Base-by-base conservation (phyloP, 768 basidiomycete species). In the Coprinopsis marcescibilis region DNA sequence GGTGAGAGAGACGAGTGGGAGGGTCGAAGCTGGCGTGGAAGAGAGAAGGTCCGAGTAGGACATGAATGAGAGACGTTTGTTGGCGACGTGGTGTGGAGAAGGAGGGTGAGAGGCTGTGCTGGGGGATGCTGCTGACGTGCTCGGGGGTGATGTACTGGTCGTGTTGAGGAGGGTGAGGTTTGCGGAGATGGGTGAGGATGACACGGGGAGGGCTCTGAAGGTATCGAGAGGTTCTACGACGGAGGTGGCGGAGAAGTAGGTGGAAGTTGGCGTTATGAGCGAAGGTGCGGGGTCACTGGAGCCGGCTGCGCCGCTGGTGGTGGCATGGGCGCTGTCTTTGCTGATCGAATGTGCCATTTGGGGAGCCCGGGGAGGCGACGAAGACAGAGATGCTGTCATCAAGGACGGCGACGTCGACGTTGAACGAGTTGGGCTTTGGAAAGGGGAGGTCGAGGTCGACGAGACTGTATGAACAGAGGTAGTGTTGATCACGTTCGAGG, bases 1-100 rank as follows among this genome's bases (percentile, higher is more conserved):
- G 0, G 89, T 90, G 43, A 92, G 75, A 3, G 80, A 78, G 0
- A 81, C 80, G 2, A 95, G 76, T 1, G 89, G 77, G 33, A 83
- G 74, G 11, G 81, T 80, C 8, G 83, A 73, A 0, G 81, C 70
- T 0, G 92, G 92, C 0, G 88, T 80, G 0, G 83, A 85, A 0
- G 84, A 69, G 33, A 94, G 78, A 2, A 94, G 75, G 62, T 94
- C 91, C 21, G 83, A 77, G 63, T 93, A 93, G 3, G 89, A 87
- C 65, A 94, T 77, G 72, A 93, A 95, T 0, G 89, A 92, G 10
- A 91, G 77, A 2, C 89, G 83, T 55, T 91, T 89, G 23, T 70
- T 68, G 2, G 72, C 62, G 1, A 52, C 52, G 43, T 73, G 68
- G 1, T 72, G 69, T 4, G 80, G 75, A 10, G 77, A 77, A 15